Percentiles rank a stretch among this genome's conserved stretches.
phyloP scores from a whole-genome alignment of 495 filamentous ascomycete species.

The Annulohypoxylon maeteangense region DNA sequence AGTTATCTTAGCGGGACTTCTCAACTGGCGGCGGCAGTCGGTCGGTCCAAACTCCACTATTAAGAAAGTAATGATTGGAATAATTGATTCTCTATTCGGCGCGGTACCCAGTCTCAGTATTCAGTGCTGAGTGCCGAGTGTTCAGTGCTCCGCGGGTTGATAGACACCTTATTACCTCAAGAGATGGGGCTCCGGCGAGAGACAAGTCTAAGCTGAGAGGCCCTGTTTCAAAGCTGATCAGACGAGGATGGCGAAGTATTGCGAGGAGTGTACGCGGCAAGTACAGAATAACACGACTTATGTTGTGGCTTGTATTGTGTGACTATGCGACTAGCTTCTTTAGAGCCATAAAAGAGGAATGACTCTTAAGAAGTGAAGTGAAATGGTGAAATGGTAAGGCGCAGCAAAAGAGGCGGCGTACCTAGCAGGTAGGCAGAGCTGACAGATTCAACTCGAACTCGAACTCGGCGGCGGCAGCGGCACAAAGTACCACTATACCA shows the following conservation, averaged over 20 bases:
- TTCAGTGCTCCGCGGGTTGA: constrained; percentile 3
- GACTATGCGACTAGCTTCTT: constrained; percentile 6
- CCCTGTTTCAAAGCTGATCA: background rate
- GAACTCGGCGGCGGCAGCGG: constrained; percentile 25
- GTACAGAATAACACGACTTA: background rate
- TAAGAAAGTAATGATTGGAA: constrained; percentile 7
- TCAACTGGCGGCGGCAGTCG: constrained; percentile 26
- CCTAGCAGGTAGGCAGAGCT: constrained; percentile 1
- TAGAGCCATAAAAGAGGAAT: background rate
- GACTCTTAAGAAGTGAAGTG: background rate
- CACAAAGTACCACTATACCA: constrained; percentile 12
- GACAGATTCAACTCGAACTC: constrained; percentile 10
- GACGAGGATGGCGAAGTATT: constrained; percentile 6
- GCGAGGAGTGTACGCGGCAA: constrained; percentile 5
- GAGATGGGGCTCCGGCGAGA: constrained; percentile 22
- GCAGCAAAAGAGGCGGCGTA: constrained; percentile 13
- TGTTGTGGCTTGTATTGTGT: constrained; percentile 1
- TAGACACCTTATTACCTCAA: constrained; percentile 16
- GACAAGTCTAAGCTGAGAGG: background rate
- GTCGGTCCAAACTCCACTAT: constrained; percentile 30
- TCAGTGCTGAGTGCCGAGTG: no score
- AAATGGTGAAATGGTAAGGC: constrained; percentile 16
- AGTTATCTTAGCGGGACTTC: constrained; percentile 9
- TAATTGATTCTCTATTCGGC: constrained; percentile 14
- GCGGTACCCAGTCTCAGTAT: constrained; percentile 29